Conservation (phyloP, 2,329 filamentous ascomycete genomes). For the Teratosphaeria epicoccoides region DNA sequence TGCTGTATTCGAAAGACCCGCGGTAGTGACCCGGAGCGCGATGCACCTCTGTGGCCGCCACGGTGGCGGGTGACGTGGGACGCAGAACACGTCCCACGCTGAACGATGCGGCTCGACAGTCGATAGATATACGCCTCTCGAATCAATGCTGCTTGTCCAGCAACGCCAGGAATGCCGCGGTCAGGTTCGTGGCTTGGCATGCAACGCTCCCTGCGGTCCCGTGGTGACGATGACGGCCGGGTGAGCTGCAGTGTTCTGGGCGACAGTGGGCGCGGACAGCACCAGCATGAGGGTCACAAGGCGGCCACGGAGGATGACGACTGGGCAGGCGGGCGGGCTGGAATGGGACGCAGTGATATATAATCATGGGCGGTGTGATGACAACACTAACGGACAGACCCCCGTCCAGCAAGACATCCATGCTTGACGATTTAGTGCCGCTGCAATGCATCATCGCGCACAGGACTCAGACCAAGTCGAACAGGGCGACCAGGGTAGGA, state of each 20-base stretch:
- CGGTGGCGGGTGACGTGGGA: constrained; percentile 19
- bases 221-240: neutral
- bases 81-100: constrained; percentile 14
- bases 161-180: neutral
- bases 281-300: constrained; percentile 10
- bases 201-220: neutral
- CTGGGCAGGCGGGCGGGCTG: constrained; percentile 10
- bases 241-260: neutral
- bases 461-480: constrained; percentile 8
- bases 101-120: neutral
- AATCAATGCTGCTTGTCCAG: neutral
- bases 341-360: constrained; percentile 13
- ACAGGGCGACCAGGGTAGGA: constrained; percentile 1
- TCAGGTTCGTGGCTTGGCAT: neutral
- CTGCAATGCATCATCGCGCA: constrained; percentile 14
- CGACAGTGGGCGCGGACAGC: neutral
- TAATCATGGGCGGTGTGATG: constrained; percentile 15
- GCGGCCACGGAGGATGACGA: constrained; percentile 8
- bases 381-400: constrained; percentile 7
- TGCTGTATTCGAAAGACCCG: constrained; percentile 7
- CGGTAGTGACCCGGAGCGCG: constrained; percentile 13
- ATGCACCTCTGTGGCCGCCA: constrained; percentile 22
- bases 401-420: constrained; percentile 4
- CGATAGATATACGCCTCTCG: neutral
- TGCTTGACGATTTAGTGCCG: constrained; percentile 6